A percentile compares a stretch with the other conserved stretches of the same genome.
Conservation (phyloP, 2,329 filamentous ascomycete genomes). For the Grosmannia penicillata region DNA sequence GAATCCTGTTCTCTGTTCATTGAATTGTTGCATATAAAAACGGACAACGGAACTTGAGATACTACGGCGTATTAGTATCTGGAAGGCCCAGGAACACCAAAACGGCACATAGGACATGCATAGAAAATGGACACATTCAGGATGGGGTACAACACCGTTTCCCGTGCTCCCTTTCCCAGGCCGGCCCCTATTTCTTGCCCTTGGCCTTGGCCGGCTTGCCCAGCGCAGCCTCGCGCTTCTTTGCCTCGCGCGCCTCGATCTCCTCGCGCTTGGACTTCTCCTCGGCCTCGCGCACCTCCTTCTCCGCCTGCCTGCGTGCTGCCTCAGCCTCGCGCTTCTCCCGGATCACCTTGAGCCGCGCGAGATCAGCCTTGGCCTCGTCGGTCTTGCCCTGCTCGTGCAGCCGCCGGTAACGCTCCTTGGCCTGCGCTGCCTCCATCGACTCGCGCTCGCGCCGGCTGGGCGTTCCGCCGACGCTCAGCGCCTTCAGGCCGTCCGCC, state of each 20-base stretch:
- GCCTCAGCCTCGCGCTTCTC: constrained; percentile 79
- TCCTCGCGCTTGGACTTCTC: constrained; percentile 33
- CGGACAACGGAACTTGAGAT: no score
- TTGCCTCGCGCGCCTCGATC: constrained; percentile 39
- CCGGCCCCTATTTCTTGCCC: constrained; percentile 23
- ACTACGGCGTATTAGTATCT: no score
- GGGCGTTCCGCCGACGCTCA: constrained; percentile 23
- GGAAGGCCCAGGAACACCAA: no score
- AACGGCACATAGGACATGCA: no score
- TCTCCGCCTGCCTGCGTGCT: constrained; percentile 59
- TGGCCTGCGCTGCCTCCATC: constrained; percentile 71
- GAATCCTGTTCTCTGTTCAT: no score
- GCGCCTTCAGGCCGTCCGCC: constrained; percentile 39
- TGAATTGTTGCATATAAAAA: no score
- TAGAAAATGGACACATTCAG: no score
- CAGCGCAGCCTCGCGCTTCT: constrained; percentile 37
- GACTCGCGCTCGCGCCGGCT: constrained; percentile 53
- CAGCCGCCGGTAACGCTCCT: constrained; percentile 80
- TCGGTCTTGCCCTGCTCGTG: constrained; percentile 95
- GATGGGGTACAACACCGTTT: no score
- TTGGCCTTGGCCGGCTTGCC: constrained; percentile 29
- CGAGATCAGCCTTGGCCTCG: constrained; percentile 79
- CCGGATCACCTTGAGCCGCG: constrained; percentile 64
- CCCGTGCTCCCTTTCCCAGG: constrained; percentile 4
- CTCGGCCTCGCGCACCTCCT: constrained; percentile 38